These are phyloP conservation scores for Bothriochloa decipiens DNA, from an alignment of 176 grass and related monocot species.

Conservation along the genomic window DNA sequence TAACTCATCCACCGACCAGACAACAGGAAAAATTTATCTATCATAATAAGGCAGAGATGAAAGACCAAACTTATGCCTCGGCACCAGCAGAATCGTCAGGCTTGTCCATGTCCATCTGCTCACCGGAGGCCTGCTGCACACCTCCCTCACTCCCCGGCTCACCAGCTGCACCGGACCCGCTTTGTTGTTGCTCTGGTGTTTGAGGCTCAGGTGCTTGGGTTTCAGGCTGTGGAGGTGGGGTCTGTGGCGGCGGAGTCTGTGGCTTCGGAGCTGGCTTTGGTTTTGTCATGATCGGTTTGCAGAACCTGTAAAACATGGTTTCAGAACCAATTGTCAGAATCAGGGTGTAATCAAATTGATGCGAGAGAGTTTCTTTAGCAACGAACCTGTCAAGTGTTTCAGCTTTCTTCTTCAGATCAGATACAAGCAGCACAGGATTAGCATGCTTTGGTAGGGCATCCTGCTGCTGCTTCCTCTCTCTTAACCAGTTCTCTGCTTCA, in stretches of 20 bases:
- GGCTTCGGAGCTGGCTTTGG: conserved; percentile 69
- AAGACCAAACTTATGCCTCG: neutral
- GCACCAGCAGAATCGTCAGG: conserved; percentile 40
- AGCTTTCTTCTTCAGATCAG: conserved; percentile 68
- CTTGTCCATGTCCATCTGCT: conserved; percentile 75
- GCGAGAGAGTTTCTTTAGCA: neutral
- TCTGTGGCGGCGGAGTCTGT: conserved; percentile 70
- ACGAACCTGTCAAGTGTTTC: conserved; percentile 74
- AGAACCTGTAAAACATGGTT: conserved; percentile 52
- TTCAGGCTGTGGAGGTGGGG: conserved; percentile 54
- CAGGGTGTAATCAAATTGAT: neutral
- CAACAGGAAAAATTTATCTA: neutral
- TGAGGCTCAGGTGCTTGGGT: conserved; percentile 44
- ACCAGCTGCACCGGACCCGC: neutral
- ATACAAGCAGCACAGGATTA: conserved; percentile 52
- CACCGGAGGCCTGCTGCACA: conserved; percentile 25
- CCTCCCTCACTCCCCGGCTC: conserved; percentile 39
- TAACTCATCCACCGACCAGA: neutral
- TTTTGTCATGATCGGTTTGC: conserved; percentile 84
- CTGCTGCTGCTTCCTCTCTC: conserved; percentile 62
- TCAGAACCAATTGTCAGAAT: neutral
- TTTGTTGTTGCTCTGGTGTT: conserved; percentile 49
- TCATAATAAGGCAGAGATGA: neutral
- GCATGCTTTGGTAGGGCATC: conserved; percentile 69
- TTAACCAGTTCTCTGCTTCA: conserved; percentile 60